Conservation (phyloP, 78 protist genomes). For the Andalucia godoyi region DNA sequence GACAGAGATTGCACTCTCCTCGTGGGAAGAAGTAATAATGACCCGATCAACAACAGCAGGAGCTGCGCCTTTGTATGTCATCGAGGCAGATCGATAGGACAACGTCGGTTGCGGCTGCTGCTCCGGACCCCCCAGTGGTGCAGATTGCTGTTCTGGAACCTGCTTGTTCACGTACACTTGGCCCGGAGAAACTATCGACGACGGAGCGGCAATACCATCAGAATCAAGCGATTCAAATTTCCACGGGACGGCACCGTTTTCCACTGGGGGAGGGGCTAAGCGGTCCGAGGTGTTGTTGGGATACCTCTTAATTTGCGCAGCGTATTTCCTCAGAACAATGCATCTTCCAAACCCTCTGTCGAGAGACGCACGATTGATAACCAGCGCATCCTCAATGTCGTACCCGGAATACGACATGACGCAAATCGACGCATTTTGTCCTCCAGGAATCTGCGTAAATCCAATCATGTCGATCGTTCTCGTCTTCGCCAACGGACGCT, state of each 20-base stretch:
- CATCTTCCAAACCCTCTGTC: constrained; percentile 97
- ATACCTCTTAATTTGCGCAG: constrained; percentile 38
- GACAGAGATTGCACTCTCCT: constrained; percentile 29
- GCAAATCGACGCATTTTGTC: constrained; percentile 95
- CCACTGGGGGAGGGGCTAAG: constrained; percentile 1
- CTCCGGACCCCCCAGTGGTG: neutral
- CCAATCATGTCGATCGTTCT: constrained; percentile 69
- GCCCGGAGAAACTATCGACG: neutral
- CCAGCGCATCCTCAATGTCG: constrained; percentile 99
- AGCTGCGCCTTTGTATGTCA: constrained; percentile 33
- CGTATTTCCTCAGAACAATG: constrained; percentile 66
- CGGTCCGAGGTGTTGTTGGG: constrained; percentile 9
- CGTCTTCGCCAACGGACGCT: constrained; percentile 87
- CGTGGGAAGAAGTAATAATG: constrained; percentile 67
- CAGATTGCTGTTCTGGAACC: neutral
- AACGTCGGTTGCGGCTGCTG: neutral
- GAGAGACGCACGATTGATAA: constrained; percentile 87
- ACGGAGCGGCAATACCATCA: neutral
- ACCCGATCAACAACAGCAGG: constrained; percentile 69
- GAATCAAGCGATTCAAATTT: constrained; percentile 20
- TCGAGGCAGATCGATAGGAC: constrained; percentile 6
- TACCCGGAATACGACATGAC: constrained; percentile 98
- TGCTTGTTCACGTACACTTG: neutral
- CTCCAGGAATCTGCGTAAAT: constrained; percentile 73
- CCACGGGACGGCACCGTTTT: constrained; percentile 57